Evolutionary conservation across 2,329 filamentous ascomycete species (phyloP).

Genomic region (Hypoxylon sp.): DNA sequence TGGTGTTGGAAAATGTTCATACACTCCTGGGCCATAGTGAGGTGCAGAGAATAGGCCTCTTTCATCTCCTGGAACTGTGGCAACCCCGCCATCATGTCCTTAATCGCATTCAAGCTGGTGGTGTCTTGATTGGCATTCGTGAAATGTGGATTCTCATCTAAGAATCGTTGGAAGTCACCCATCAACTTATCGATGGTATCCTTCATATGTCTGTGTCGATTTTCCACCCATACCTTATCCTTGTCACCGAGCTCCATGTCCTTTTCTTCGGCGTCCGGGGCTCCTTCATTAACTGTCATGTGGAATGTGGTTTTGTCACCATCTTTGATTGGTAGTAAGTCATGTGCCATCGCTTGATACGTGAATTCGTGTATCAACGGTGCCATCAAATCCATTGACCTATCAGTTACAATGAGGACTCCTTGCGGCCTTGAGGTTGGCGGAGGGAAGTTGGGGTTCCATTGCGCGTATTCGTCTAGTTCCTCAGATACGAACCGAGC

Average conservation of each 20-base stretch:
- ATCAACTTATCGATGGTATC: constrained; percentile 95
- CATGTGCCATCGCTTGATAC: constrained; percentile 98
- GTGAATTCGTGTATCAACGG: constrained; percentile 96
- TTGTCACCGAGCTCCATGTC: constrained; percentile 91
- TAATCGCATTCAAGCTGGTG: constrained; percentile 87
- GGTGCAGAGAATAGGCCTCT: constrained; percentile 90
- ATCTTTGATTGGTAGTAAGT: constrained; percentile 87
- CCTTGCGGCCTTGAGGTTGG: constrained; percentile 80
- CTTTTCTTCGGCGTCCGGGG: constrained; percentile 76
- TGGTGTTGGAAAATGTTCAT: constrained; percentile 90
- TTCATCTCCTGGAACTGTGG: constrained; percentile 97
- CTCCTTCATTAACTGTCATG: constrained; percentile 79
- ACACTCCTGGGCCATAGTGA: constrained; percentile 96
- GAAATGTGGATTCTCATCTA: constrained; percentile 91
- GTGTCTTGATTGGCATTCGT: constrained; percentile 75
- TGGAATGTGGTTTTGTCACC: constrained; percentile 88
- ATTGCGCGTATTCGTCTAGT: constrained; percentile 87
- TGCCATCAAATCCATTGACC: constrained; percentile 90
- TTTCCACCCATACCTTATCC: constrained; percentile 94
- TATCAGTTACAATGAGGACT: constrained; percentile 85
- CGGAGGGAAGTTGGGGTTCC: constrained; percentile 84
- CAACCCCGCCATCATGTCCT: constrained; percentile 94
- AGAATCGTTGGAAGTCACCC: constrained; percentile 90
- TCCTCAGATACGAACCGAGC: constrained; percentile 92
- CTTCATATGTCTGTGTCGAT: constrained; percentile 96